phyloP scores from a whole-genome alignment of 352 stramenopile genomes.

The Globisporangium middletonii region DNA sequence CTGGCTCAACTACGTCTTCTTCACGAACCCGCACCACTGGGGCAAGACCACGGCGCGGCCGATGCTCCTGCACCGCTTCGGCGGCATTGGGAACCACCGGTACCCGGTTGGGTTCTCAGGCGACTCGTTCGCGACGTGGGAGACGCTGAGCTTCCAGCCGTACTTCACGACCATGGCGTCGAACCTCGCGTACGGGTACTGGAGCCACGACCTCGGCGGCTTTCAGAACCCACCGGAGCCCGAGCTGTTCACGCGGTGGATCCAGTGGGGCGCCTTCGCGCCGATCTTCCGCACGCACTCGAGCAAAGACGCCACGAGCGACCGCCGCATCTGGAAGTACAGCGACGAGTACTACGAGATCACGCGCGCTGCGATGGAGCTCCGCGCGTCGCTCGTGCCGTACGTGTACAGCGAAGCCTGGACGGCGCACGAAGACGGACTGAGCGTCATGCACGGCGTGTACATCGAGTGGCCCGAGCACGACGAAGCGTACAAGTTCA shows the following conservation, averaged over 20 bases:
- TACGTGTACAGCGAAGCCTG: constrained; percentile 39
- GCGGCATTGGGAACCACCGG: constrained; percentile 43
- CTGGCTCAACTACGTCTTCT: constrained; percentile 43
- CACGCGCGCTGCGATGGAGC: constrained; percentile 19
- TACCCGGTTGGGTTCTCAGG: constrained; percentile 52
- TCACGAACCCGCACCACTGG: constrained; percentile 31
- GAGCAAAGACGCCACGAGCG: constrained; percentile 20
- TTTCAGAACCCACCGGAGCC: constrained; percentile 21
- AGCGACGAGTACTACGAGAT: constrained; percentile 23
- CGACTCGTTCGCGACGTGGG: constrained; percentile 33
- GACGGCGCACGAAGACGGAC: constrained; percentile 17
- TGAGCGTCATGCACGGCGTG: constrained; percentile 28
- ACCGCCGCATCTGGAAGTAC: constrained; percentile 33
- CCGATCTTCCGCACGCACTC: constrained; percentile 38
- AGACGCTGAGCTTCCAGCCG: constrained; percentile 31
- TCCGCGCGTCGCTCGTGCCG: constrained; percentile 29
- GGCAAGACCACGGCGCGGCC: constrained; percentile 14
- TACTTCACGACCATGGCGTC: constrained; percentile 40
- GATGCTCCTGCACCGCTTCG: constrained; percentile 39
- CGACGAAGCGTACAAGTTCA: constrained; percentile 27
- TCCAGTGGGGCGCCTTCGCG: constrained; percentile 36
- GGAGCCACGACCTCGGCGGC: constrained; percentile 43
- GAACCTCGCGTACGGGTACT: constrained; percentile 44
- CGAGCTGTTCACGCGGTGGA: constrained; percentile 39
- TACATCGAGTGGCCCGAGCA: constrained; percentile 38